Percentiles rank a stretch among this genome's conserved stretches.
Conservation (phyloP, 169 alveolate genomes). For the Eimeria necatrix region DNA sequence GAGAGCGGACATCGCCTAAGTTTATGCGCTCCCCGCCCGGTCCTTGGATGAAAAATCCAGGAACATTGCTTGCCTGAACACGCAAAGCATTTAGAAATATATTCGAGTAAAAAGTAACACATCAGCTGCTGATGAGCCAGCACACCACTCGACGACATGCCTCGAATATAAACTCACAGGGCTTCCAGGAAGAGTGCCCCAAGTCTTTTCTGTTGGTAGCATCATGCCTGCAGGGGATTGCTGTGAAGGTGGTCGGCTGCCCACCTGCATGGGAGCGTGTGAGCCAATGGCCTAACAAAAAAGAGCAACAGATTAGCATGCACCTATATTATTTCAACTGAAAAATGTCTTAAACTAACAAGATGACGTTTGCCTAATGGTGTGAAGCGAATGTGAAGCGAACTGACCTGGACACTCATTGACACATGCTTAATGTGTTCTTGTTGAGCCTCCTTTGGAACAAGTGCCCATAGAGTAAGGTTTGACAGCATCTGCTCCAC, state of each 20-base stretch:
- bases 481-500: conserved; percentile 16
- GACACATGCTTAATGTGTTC: conserved; percentile 28
- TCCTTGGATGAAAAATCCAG: conserved; percentile 33
- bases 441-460: conserved; percentile 61
- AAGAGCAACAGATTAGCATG: not conserved
- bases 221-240: not conserved
- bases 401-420: conserved; percentile 55
- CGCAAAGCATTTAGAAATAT: no score
- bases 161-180: conserved; percentile 22
- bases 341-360: no score
- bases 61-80: conserved; percentile 23
- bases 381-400: no score
- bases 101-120: no score
- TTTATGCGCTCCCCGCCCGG: not conserved
- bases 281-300: not conserved
- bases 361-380: no score
- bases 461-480: conserved; percentile 19
- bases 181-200: conserved; percentile 47
- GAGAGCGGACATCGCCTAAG: not conserved
- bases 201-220: conserved; percentile 45
- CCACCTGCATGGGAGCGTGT: not conserved
- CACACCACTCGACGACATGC: not conserved
- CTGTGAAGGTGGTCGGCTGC: not conserved
- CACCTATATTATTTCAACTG: no score
- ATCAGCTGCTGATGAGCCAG: no score